Base-by-base conservation (phyloP, 2,329 filamentous ascomycete species). In the Aureobasidium sp. region DNA sequence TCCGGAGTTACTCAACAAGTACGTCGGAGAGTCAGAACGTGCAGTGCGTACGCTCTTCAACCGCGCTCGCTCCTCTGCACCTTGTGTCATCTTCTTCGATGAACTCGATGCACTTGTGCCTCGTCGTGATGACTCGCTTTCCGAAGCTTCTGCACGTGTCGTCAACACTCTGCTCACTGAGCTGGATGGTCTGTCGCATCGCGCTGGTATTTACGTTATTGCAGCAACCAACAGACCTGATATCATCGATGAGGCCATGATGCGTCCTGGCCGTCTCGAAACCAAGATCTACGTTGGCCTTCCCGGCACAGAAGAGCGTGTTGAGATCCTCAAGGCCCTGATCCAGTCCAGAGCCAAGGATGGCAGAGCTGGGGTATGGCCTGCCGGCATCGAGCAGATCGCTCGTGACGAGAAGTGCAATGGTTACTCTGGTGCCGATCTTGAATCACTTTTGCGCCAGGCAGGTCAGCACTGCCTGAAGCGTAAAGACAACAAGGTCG, bases 81-180 rank as follows among this genome's bases (percentile, higher is more conserved):
- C 94, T 0, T 97, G 93, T 71, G 91, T 99, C 60, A 87, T 99
- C 63, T 97, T 99, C 82, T 97, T 99, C 71, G 94, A 99, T 72
- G 94, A 99, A 76, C 83, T 99, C 58, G 94, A 99, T 74, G 93
- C 94, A 0, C 79, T 99, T 2, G 92, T 94, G 0, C 92, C 93
- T 0, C 86, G 86, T 57, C 86, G 94, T 60, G 91, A 93, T 70
- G 88, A 88, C 61, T 73, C 76, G 17, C 83, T 90, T 2, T 90
- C 87, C 2, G 93, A 97, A 72, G 88, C 91, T 6, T 90, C 89
- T 50, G 86, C 90, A 1, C 85, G 94, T 37, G 90, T 99, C 2
- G 94, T 99, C 67, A 97, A 97, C 73, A 95, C 93, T 0, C 82
- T 99, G 0, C 86, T 99, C 35, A 95, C 94, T 0, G 94, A 99